Conservation (phyloP, 352 stramenopile species). For the Globisporangium radiosum region DNA sequence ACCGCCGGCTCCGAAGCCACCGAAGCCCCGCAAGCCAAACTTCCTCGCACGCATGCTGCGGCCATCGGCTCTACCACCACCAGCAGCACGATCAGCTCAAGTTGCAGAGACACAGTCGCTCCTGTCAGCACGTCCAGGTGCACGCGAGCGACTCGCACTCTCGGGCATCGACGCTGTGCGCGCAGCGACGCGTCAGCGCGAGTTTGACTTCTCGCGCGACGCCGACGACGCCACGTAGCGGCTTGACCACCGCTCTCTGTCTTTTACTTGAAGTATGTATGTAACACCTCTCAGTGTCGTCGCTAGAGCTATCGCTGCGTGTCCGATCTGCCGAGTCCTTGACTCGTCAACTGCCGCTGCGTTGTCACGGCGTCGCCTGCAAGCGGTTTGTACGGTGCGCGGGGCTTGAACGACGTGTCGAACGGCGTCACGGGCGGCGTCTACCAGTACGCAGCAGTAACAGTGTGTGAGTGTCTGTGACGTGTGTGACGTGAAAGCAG, state of each 20-base stretch:
- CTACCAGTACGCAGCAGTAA: slow-evolving; percentile 6
- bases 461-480: too few relatives aligned
- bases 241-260: too few relatives aligned
- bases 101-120: neutral
- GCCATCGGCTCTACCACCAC: neutral
- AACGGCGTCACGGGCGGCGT: slow-evolving; percentile 21
- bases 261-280: neutral
- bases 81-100: neutral
- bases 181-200: slow-evolving; percentile 25
- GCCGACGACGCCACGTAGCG: slow-evolving; percentile 12
- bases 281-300: neutral
- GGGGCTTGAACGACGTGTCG: slow-evolving; percentile 25
- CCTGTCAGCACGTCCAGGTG: slow-evolving; percentile 5
- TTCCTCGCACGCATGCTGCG: slow-evolving; percentile 12
- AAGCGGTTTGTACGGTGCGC: slow-evolving; percentile 23
- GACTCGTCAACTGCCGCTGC: neutral
- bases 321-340: neutral
- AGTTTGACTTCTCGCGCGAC: slow-evolving; percentile 38
- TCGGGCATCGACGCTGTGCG: slow-evolving; percentile 36
- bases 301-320: neutral
- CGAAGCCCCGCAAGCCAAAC: slow-evolving; percentile 3
- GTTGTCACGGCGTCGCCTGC: neutral
- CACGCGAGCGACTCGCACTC: slow-evolving; percentile 17
- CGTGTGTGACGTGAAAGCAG: too few relatives aligned
- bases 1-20: neutral